Evolutionary conservation across 352 stramenopile genomes (phyloP).

Genomic region (Phytophthora rubi): DNA sequence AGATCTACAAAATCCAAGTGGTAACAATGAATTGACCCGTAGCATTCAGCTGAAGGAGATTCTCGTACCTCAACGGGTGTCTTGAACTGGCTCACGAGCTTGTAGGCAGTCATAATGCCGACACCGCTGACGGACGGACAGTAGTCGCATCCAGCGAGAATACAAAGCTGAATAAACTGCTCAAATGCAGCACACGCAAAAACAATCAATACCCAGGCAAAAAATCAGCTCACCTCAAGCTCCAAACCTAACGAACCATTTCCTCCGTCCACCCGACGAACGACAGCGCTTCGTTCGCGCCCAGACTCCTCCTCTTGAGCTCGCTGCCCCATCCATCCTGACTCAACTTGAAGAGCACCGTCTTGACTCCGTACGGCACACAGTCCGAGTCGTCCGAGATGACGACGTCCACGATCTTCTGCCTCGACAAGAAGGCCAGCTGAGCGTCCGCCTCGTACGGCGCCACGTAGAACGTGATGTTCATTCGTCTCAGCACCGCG

Average conservation of each 20-base stretch:
- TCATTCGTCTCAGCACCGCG: constrained; percentile 59
- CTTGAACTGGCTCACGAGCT: constrained; percentile 63
- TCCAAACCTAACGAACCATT: constrained; percentile 55
- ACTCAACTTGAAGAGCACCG: constrained; percentile 95
- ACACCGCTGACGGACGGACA: constrained; percentile 76
- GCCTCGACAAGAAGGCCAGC: constrained; percentile 92
- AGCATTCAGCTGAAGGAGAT: neutral
- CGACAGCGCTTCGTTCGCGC: constrained; percentile 80
- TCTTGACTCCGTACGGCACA: constrained; percentile 94
- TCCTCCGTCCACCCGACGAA: constrained; percentile 88
- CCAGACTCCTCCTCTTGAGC: constrained; percentile 82
- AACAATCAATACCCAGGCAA: neutral
- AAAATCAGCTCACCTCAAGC: neutral
- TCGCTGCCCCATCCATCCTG: constrained; percentile 87
- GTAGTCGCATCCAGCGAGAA: constrained; percentile 92
- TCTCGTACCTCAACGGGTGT: constrained; percentile 55
- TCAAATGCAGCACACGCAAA: constrained; percentile 3
- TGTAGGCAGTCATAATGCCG: constrained; percentile 87
- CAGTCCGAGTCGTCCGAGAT: constrained; percentile 98
- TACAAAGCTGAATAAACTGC: constrained; percentile 84
- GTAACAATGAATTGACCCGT: neutral
- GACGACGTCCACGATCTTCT: constrained; percentile 92
- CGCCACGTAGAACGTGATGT: constrained; percentile 94
- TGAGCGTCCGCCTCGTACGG: constrained; percentile 98
- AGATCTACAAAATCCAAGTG: constrained; percentile 41